Percentiles rank a stretch among this genome's conserved stretches.
Evolutionary conservation across 306 rosid species (phyloP).

Genomic region (Bauhinia variegata): DNA sequence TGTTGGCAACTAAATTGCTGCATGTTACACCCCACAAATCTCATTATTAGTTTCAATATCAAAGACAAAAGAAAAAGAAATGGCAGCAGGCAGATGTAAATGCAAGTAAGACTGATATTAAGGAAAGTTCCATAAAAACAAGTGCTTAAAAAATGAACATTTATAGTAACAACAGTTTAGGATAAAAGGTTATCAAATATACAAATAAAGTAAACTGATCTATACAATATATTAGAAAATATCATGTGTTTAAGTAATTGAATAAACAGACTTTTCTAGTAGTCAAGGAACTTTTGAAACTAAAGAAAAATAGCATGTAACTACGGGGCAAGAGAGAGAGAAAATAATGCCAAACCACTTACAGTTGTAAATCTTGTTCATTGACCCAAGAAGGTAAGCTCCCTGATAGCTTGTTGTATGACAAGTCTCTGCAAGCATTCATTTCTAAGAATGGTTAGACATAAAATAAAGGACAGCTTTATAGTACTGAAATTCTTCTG

Average conservation of each 20-base stretch:
- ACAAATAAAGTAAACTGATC: too few relatives aligned
- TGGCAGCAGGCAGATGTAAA: too few relatives aligned
- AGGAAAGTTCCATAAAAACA: too few relatives aligned
- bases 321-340: neutral
- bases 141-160: too few relatives aligned
- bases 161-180: too few relatives aligned
- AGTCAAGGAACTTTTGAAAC: neutral
- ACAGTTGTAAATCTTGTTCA: constrained; percentile 56
- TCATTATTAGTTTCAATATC: constrained; percentile 31
- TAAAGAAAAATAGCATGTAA: neutral
- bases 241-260: too few relatives aligned
- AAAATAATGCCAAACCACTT: constrained; percentile 28
- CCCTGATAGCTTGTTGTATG: constrained; percentile 76
- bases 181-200: neutral
- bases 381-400: constrained; percentile 78
- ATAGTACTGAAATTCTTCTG: too few relatives aligned
- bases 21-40: constrained; percentile 33
- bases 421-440: constrained; percentile 71
- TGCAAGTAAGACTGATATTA: too few relatives aligned
- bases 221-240: too few relatives aligned
- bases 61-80: neutral
- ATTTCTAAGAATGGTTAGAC: constrained; percentile 4
- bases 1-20: constrained; percentile 85
- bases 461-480: too few relatives aligned
- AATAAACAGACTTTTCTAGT: neutral